A percentile compares a stretch with the other conserved stretches of the same genome.
Evolutionary conservation across 1,284 basidiomycete species (phyloP).

Genomic region (Ustilago hordei): DNA sequence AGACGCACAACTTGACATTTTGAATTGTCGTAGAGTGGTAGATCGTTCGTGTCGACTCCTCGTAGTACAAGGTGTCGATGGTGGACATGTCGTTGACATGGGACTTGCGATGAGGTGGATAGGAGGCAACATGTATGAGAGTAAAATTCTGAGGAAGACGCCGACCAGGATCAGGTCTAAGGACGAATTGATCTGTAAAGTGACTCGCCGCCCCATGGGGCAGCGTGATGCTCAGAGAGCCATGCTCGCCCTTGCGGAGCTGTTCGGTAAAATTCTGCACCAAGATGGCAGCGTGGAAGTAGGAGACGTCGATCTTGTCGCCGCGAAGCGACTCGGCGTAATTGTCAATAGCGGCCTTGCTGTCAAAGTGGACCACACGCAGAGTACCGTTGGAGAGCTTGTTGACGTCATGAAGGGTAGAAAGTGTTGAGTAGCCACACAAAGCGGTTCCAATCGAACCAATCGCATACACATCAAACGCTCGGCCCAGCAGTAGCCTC

Average conservation of each 20-base stretch:
- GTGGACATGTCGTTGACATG: background rate
- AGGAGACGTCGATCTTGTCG: constrained; percentile 45
- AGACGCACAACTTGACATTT: background rate
- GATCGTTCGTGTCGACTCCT: background rate
- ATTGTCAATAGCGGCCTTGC: constrained; percentile 54
- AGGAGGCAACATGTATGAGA: too few species aligned
- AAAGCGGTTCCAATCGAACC: too few species aligned
- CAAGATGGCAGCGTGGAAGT: constrained; percentile 52
- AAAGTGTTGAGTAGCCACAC: constrained; percentile 25
- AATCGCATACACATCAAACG: too few species aligned
- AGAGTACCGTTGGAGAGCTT: constrained; percentile 61
- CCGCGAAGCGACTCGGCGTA: constrained; percentile 38
- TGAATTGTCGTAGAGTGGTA: background rate
- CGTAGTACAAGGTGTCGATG: background rate
- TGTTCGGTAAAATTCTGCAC: constrained; percentile 41
- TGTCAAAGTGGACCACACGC: constrained; percentile 44
- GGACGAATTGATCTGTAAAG: too few species aligned
- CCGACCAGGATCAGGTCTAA: too few species aligned
- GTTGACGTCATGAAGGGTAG: constrained; percentile 46
- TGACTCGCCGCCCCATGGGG: background rate
- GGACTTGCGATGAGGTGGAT: too few species aligned
- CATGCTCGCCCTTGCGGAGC: constrained; percentile 30
- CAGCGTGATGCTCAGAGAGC: constrained; percentile 26
- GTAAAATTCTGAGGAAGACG: too few species aligned
- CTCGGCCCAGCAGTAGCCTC: too few species aligned